Conservation (phyloP, 768 basidiomycete species). For the Lactarius pseudohatsudake region DNA sequence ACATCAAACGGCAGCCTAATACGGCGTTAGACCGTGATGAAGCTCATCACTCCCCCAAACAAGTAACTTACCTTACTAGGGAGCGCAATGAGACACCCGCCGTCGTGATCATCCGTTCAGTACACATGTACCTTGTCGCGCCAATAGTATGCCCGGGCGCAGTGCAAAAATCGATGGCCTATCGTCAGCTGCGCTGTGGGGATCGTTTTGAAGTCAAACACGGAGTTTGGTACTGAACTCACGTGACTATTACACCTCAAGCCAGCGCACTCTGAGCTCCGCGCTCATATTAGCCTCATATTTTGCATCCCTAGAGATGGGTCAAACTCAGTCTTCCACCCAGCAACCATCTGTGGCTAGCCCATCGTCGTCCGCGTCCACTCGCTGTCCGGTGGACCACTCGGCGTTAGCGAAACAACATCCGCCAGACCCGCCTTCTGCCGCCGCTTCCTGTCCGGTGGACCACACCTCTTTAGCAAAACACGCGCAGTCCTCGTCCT, state of each 20-base stretch:
- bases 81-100: not conserved
- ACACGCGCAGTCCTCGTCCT: constrained; percentile 25
- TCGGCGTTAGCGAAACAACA: constrained; percentile 16
- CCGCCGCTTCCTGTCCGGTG: constrained; percentile 27
- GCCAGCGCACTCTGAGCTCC: not conserved
- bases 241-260: not conserved
- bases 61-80: too few species aligned
- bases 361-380: constrained; percentile 28
- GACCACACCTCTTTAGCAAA: constrained; percentile 22
- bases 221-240: not conserved
- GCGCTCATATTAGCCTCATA: not conserved
- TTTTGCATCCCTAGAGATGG: constrained; percentile 13
- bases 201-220: not conserved
- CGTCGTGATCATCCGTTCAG: not conserved
- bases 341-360: constrained; percentile 1
- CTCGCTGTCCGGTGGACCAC: constrained; percentile 29
- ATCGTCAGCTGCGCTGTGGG: not conserved
- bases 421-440: constrained; percentile 22
- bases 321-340: constrained; percentile 21
- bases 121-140: not conserved
- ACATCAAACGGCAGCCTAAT: not conserved
- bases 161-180: not conserved
- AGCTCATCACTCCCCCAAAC: not conserved
- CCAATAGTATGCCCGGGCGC: not conserved
- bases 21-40: not conserved